Percentiles rank a stretch among this genome's conserved stretches.
Evolutionary conservation across 2,329 filamentous ascomycete species (phyloP).

Genomic region (Pseudocercospora fijiensis): DNA sequence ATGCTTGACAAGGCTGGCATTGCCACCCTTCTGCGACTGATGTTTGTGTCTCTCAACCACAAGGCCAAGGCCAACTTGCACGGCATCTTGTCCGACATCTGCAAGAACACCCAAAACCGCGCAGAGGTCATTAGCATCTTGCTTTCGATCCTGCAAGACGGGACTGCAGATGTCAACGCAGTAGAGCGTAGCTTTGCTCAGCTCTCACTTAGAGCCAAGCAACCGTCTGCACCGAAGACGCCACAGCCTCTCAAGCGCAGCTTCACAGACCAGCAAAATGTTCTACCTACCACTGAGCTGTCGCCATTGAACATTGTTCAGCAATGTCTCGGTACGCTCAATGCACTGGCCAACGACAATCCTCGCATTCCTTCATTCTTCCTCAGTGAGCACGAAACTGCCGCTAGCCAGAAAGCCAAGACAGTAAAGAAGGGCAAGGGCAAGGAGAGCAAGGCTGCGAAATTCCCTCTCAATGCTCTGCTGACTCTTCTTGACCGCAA

Average conservation of each 20-base stretch:
- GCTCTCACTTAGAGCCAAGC: constrained; percentile 85
- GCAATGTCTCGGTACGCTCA: constrained; percentile 84
- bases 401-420: constrained; percentile 63
- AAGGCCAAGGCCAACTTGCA: constrained; percentile 82
- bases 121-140: constrained; percentile 91
- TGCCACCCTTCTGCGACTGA: constrained; percentile 92
- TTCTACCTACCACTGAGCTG: constrained; percentile 67
- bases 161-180: constrained; percentile 86
- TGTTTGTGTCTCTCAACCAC: constrained; percentile 93
- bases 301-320: constrained; percentile 94
- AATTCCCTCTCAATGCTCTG: constrained; percentile 88
- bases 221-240: constrained; percentile 63
- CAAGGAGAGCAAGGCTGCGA: constrained; percentile 79
- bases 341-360: constrained; percentile 80
- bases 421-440: constrained; percentile 73
- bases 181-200: constrained; percentile 95
- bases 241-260: constrained; percentile 77
- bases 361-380: constrained; percentile 88
- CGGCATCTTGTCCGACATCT: constrained; percentile 84
- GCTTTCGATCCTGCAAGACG: constrained; percentile 91
- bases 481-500: constrained; percentile 87
- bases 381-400: constrained; percentile 87
- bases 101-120: constrained; percentile 93
- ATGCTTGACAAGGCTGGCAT: constrained; percentile 96
- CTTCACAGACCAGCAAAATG: constrained; percentile 56